A percentile compares a stretch with the other conserved stretches of the same genome.
Evolutionary conservation across 495 filamentous ascomycete genomes (phyloP).

Genomic region (Aspergillus taichungensis): DNA sequence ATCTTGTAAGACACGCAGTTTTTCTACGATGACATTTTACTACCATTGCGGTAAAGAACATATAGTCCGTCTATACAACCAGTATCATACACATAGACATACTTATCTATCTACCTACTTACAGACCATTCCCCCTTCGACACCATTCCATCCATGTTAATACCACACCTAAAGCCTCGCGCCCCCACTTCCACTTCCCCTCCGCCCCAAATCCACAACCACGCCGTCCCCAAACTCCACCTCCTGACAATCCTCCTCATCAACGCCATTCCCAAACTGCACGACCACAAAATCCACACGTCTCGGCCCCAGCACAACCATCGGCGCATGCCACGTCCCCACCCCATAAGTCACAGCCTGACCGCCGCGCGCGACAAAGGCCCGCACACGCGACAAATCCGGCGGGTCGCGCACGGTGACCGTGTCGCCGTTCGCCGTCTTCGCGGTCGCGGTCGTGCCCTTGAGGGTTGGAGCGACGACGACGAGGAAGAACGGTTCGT

Average conservation of each 20-base stretch:
- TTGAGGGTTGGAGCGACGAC: slow-evolving; percentile 72
- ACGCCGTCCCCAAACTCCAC: slow-evolving; percentile 44
- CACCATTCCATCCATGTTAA: too few species aligned
- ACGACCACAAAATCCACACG: slow-evolving; percentile 78
- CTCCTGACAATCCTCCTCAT: slow-evolving; percentile 85
- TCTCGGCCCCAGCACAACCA: slow-evolving; percentile 70
- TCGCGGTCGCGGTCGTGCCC: slow-evolving; percentile 23
- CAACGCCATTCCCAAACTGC: slow-evolving; percentile 80
- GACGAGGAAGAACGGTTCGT: slow-evolving; percentile 58
- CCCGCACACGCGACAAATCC: slow-evolving; percentile 59
- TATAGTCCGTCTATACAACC: background rate
- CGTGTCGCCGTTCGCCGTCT: slow-evolving; percentile 22
- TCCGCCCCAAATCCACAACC: slow-evolving; percentile 24
- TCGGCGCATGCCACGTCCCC: slow-evolving; percentile 96
- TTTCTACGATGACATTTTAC: too few species aligned
- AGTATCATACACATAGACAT: background rate
- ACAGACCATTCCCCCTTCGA: too few species aligned
- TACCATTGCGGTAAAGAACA: background rate
- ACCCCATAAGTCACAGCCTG: slow-evolving; percentile 88
- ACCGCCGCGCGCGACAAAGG: slow-evolving; percentile 68
- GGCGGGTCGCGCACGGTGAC: slow-evolving; percentile 52
- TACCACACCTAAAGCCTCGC: slow-evolving; percentile 17
- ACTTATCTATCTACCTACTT: background rate
- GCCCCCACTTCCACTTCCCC: slow-evolving; percentile 25
- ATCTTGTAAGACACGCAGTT: background rate